Evolutionary conservation across 768 basidiomycete species (phyloP).

Genomic region (Fibroporia radiculosa): DNA sequence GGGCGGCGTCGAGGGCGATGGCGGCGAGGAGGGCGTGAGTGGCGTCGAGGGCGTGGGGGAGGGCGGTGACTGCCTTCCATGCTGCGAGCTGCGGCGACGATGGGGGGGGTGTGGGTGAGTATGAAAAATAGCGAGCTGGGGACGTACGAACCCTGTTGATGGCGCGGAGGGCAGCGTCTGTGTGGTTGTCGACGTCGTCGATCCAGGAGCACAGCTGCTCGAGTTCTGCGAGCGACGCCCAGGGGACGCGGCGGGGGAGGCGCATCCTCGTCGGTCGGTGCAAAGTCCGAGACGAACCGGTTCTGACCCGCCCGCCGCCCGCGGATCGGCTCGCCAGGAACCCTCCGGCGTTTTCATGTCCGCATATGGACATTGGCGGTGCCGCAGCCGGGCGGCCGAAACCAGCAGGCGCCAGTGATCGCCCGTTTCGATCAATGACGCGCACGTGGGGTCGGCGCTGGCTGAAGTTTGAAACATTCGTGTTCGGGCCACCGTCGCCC

Average conservation of each 20-base stretch:
- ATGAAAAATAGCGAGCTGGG: neutral
- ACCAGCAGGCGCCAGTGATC: too few species aligned
- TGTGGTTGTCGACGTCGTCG: slow-evolving; percentile 54
- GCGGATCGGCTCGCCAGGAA: too few species aligned
- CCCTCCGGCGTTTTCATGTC: too few species aligned
- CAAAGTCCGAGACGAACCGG: too few species aligned
- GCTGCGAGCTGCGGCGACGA: slow-evolving; percentile 53
- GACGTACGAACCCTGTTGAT: slow-evolving; percentile 51
- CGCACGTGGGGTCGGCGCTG: too few species aligned
- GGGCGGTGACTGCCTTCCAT: slow-evolving; percentile 64
- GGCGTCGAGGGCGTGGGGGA: slow-evolving; percentile 81
- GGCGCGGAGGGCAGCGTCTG: slow-evolving; percentile 47
- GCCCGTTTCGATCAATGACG: too few species aligned
- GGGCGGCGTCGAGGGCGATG: slow-evolving; percentile 42
- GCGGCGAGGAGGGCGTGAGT: slow-evolving; percentile 54
- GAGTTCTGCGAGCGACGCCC: slow-evolving; percentile 61
- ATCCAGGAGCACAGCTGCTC: slow-evolving; percentile 75
- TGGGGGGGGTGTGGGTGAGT: neutral
- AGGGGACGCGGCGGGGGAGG: slow-evolving; percentile 76
- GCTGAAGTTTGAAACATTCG: too few species aligned
- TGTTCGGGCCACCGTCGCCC: too few species aligned
- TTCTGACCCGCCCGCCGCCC: too few species aligned
- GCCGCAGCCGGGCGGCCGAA: too few species aligned
- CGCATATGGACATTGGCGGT: neutral
- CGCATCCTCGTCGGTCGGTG: slow-evolving; percentile 45